Conservation (phyloP, 1,284 basidiomycete species). For the Pterulicium gracile region DNA sequence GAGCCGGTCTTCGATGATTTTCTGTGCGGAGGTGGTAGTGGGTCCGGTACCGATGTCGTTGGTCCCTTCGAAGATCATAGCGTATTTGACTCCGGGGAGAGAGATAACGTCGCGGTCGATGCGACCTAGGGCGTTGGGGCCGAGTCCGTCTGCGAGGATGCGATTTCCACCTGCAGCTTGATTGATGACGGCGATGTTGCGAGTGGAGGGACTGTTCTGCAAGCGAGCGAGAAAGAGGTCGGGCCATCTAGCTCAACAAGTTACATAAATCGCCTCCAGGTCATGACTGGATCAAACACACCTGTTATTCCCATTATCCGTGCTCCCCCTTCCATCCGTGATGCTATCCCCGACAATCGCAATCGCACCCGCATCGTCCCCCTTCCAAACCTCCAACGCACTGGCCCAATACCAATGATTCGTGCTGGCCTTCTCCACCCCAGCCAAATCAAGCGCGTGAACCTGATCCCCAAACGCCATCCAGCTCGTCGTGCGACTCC, state of each 20-base stretch:
- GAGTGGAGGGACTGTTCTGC: conserved; percentile 22
- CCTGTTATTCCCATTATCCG: conserved; percentile 29
- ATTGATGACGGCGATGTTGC: conserved; percentile 31
- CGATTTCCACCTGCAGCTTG: conserved; percentile 42
- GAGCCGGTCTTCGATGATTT: conserved; percentile 26
- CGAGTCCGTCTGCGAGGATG: conserved; percentile 35
- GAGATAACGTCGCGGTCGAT: conserved; percentile 39
- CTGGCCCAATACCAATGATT: conserved; percentile 30
- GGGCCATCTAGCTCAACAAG: conserved; percentile 29
- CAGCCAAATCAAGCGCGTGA: conserved; percentile 22
- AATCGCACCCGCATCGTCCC: conserved; percentile 20
- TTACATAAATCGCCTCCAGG: not conserved
- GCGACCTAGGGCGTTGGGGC: conserved; percentile 33
- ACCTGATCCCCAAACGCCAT: conserved; percentile 29
- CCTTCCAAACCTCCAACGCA: conserved; percentile 30
- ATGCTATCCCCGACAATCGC: conserved; percentile 41
- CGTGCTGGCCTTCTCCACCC: conserved; percentile 17
- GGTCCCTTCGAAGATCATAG: conserved; percentile 41
- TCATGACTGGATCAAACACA: conserved; percentile 10
- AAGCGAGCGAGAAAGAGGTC: conserved; percentile 32
- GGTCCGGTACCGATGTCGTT: conserved; percentile 37
- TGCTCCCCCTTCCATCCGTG: conserved; percentile 30
- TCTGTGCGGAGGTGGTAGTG: conserved; percentile 23
- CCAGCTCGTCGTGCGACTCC: conserved; percentile 36
- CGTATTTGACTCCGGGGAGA: conserved; percentile 30